These are phyloP conservation scores for Hibiscus trionum DNA, from an alignment of 345 rosid species.

Conservation along the genomic window DNA sequence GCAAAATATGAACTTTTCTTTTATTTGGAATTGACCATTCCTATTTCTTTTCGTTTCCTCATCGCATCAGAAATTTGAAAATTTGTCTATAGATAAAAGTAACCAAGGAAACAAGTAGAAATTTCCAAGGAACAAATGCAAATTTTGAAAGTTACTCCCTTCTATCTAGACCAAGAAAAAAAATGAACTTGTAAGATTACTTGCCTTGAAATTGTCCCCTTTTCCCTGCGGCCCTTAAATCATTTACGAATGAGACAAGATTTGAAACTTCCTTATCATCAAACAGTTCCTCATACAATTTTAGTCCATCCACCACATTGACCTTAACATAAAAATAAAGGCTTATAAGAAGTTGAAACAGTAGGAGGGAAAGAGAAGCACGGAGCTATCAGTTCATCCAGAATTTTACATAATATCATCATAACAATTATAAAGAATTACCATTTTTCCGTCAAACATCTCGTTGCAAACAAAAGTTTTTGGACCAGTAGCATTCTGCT, in stretches of 20 bases:
- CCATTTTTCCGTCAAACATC: slow-evolving; percentile 67
- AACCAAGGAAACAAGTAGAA: background rate
- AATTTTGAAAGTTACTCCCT: background rate
- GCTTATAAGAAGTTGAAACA: background rate
- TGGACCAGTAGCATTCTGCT: slow-evolving; percentile 33
- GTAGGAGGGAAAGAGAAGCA: background rate
- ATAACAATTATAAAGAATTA: slow-evolving; percentile 22
- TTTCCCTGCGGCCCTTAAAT: slow-evolving; percentile 65
- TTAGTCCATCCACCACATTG: slow-evolving; percentile 88
- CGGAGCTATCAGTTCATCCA: background rate
- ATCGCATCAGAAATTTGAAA: background rate
- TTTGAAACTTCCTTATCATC: slow-evolving; percentile 52
- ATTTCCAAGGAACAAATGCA: background rate
- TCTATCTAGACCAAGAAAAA: background rate
- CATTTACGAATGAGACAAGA: slow-evolving; percentile 64
- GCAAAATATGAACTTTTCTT: background rate
- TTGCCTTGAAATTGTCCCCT: slow-evolving; percentile 80
- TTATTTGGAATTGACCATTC: background rate
- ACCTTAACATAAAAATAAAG: slow-evolving; percentile 40
- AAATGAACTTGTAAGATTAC: slow-evolving; percentile 15
- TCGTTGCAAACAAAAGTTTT: slow-evolving; percentile 59
- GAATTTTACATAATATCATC: slow-evolving; percentile 2
- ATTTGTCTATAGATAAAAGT: background rate
- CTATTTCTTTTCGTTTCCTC: background rate
- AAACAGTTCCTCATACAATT: slow-evolving; percentile 54